phyloP scores from a whole-genome alignment of 2,329 filamentous ascomycete genomes.

The Periglandula ipomoeae region DNA sequence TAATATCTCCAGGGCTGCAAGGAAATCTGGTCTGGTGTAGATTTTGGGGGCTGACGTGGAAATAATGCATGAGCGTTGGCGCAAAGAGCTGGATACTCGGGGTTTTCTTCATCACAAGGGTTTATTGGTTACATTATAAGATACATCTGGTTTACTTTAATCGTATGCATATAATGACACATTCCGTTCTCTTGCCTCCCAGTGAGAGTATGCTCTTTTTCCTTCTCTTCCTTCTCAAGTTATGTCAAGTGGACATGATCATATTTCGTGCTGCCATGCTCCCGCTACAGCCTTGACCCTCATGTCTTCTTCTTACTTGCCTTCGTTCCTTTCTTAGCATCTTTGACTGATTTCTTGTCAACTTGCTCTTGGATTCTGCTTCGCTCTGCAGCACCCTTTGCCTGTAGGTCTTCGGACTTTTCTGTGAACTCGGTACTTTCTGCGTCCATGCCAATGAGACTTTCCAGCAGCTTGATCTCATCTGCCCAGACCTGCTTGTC shows the following conservation, averaged over 20 bases:
- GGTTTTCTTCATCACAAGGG: neutral
- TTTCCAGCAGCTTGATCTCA: slow-evolving; percentile 92
- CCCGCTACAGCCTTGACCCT: neutral
- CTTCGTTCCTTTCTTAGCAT: slow-evolving; percentile 21
- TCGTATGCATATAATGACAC: neutral
- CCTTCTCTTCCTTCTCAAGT: too few species aligned
- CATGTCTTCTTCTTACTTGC: slow-evolving; percentile 3
- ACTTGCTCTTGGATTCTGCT: slow-evolving; percentile 70
- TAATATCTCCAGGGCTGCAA: too few species aligned
- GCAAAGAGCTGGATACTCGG: neutral
- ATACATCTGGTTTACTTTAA: neutral
- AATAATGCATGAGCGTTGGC: neutral
- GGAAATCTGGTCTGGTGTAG: neutral
- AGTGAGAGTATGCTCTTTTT: neutral
- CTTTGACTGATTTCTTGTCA: slow-evolving; percentile 61
- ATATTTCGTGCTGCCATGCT: neutral
- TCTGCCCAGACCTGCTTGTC: slow-evolving; percentile 81
- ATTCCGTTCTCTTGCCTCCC: neutral
- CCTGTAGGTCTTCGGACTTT: slow-evolving; percentile 56
- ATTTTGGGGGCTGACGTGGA: neutral
- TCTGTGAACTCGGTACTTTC: slow-evolving; percentile 63
- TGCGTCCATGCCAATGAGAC: slow-evolving; percentile 73
- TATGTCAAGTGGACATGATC: neutral
- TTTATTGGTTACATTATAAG: neutral
- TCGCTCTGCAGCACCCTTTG: slow-evolving; percentile 61